phyloP scores from a whole-genome alignment of 257 asterid species.

The Primulina huaijiensis region DNA sequence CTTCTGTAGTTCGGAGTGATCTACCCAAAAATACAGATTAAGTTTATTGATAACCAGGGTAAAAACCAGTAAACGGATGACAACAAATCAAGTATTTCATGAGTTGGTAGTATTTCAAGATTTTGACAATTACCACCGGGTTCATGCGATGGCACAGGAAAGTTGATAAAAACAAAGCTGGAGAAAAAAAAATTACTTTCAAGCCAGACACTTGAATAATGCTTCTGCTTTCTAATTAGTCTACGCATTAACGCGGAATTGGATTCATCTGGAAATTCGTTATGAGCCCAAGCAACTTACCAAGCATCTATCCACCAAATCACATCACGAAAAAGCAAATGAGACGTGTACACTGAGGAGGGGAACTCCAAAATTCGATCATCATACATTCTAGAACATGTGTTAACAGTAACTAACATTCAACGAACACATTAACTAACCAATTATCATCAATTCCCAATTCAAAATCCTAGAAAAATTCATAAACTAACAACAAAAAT shows the following conservation, averaged over 20 bases:
- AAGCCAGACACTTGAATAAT: too few relatives aligned
- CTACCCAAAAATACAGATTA: conserved; percentile 33
- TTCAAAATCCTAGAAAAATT: conserved; percentile 15
- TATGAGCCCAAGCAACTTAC: too few relatives aligned
- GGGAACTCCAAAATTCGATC: too few relatives aligned
- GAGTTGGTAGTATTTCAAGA: background rate
- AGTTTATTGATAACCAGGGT: background rate
- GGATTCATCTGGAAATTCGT: background rate
- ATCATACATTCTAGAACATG: background rate
- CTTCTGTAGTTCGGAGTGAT: conserved; percentile 30
- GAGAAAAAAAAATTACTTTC: too few relatives aligned
- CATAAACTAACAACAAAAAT: conserved; percentile 3
- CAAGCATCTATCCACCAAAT: too few relatives aligned
- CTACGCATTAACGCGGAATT: background rate
- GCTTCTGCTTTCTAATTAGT: background rate
- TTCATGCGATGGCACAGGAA: background rate
- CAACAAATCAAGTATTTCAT: background rate
- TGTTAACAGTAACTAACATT: too few relatives aligned
- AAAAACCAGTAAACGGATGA: background rate
- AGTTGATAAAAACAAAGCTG: too few relatives aligned
- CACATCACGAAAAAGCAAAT: too few relatives aligned
- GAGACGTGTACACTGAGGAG: too few relatives aligned
- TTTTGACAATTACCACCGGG: background rate
- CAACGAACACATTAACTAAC: background rate
- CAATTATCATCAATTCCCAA: background rate